Percentiles rank a stretch among this genome's conserved stretches.
phyloP scores from a whole-genome alignment of 225 moss, liverwort and hornwort genomes.

The Polytrichum formosum region DNA sequence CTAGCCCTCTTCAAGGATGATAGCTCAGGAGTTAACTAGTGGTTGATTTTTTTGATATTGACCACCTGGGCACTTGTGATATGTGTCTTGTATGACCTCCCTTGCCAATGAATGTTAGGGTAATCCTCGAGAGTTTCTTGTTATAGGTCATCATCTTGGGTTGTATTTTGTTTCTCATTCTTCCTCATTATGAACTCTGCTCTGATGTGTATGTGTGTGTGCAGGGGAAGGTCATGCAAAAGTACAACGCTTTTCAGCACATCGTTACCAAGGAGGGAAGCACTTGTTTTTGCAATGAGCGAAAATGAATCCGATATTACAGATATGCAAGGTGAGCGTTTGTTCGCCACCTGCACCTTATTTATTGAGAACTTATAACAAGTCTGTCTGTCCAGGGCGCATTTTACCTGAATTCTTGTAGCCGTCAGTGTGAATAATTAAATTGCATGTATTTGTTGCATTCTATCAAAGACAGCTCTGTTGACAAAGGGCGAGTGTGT shows the following conservation, averaged over 20 bases:
- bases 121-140: too few species aligned
- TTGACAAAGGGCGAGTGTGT: too few species aligned
- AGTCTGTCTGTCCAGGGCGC: too few species aligned
- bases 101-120: not conserved
- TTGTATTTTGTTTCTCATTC: too few species aligned
- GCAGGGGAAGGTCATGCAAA: constrained; percentile 35
- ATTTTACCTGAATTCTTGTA: too few species aligned
- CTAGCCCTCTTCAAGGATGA: too few species aligned
- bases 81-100: not conserved
- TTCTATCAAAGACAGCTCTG: too few species aligned
- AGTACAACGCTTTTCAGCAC: constrained; percentile 17
- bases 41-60: not conserved
- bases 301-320: constrained; percentile 47
- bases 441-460: too few species aligned
- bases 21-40: too few species aligned
- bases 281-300: constrained; percentile 33
- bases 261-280: constrained; percentile 28
- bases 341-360: not conserved
- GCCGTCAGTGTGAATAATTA: too few species aligned
- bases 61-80: not conserved
- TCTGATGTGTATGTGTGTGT: constrained; percentile 4
- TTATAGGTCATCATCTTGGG: too few species aligned
- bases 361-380: not conserved
- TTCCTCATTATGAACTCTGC: not conserved
- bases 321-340: constrained; percentile 39